phyloP scores from a whole-genome alignment of 2,329 filamentous ascomycete genomes.

The Claviceps purpurea region DNA sequence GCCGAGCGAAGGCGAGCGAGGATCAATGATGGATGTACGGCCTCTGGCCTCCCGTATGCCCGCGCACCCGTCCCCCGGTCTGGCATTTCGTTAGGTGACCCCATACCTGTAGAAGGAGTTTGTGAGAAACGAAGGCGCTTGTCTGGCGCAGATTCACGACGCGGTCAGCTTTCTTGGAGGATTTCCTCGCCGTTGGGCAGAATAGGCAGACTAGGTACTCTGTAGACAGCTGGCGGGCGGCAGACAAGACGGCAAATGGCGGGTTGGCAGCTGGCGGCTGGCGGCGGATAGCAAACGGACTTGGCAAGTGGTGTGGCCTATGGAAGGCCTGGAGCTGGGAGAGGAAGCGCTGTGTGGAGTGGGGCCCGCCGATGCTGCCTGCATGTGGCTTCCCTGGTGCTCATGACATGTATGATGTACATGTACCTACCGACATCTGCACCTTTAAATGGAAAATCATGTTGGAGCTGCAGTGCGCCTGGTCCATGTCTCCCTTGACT shows the following conservation, averaged over 20 bases:
- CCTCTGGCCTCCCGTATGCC: background rate
- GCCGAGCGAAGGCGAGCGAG: background rate
- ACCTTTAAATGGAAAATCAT: too few relatives aligned
- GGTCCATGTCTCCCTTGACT: too few relatives aligned
- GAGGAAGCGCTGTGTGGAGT: background rate
- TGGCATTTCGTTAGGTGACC: background rate
- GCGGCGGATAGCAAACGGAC: conserved; percentile 7
- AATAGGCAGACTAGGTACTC: background rate
- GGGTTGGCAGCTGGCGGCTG: conserved; percentile 6
- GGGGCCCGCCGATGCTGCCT: too few relatives aligned
- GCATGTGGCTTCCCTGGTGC: too few relatives aligned
- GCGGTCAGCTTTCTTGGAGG: background rate
- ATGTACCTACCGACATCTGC: too few relatives aligned
- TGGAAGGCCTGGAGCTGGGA: background rate
- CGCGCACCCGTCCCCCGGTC: background rate
- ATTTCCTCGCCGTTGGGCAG: too few relatives aligned
- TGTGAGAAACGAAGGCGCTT: background rate
- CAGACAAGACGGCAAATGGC: too few relatives aligned
- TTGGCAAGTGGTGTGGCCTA: background rate
- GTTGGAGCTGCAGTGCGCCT: too few relatives aligned
- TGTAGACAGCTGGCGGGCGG: background rate
- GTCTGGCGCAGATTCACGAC: background rate
- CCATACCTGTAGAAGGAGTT: too few relatives aligned
- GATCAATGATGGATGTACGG: background rate
- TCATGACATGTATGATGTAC: too few relatives aligned